phyloP scores from a whole-genome alignment of 768 basidiomycete species.

The Tubosaeta sp. region DNA sequence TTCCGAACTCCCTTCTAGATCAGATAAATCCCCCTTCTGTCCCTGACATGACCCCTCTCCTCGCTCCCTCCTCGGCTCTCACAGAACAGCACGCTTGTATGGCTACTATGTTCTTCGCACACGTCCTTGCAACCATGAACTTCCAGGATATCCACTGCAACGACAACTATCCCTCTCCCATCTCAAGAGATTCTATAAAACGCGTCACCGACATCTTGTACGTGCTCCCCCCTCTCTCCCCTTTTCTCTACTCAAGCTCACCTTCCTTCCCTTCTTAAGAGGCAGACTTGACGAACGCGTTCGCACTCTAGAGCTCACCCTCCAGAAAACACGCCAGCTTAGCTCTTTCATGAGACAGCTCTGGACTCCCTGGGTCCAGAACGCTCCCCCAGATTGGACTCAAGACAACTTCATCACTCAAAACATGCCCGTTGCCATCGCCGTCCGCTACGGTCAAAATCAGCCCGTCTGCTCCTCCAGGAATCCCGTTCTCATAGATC shows the following conservation, averaged over 20 bases:
- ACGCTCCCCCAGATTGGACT: background rate
- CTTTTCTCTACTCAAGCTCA: background rate
- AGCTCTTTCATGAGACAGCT: background rate
- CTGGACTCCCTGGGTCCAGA: background rate
- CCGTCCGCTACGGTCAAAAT: constrained; percentile 8
- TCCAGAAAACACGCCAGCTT: background rate
- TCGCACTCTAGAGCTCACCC: background rate
- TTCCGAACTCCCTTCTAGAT: background rate
- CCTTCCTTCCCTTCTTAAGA: background rate
- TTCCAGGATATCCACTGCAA: background rate
- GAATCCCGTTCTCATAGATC: background rate
- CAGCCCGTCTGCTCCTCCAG: background rate
- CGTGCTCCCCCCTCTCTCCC: background rate
- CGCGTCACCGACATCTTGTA: background rate
- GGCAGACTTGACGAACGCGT: background rate
- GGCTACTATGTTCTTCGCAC: background rate
- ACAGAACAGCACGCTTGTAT: background rate
- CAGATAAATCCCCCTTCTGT: no score
- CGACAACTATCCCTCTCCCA: background rate
- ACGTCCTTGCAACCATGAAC: background rate
- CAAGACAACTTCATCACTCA: background rate
- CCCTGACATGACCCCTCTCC: background rate
- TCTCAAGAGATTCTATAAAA: background rate
- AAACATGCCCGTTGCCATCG: constrained; percentile 2
- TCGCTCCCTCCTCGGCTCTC: background rate